Conservation (phyloP, 306 rosid genomes). For the Cicer yamashitae region DNA sequence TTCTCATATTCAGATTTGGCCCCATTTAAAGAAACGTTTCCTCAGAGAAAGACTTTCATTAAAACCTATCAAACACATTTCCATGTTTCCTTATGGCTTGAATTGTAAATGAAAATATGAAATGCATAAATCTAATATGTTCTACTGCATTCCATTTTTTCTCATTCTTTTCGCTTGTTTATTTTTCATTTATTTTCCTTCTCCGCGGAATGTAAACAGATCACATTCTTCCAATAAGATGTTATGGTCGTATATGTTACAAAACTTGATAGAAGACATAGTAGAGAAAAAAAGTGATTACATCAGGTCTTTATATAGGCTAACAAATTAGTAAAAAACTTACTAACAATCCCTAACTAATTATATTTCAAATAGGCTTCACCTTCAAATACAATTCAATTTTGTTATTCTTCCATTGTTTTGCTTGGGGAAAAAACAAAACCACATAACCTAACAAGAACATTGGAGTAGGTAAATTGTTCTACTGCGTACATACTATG, state of each 20-base stretch:
- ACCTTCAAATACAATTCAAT: neutral
- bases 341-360: neutral
- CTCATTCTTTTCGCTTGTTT: neutral
- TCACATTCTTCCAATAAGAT: neutral
- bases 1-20: slow-evolving; percentile 10
- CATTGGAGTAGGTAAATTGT: slow-evolving; percentile 12
- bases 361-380: neutral
- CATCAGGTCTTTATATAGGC: neutral
- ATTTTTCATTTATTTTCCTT: neutral
- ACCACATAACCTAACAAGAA: slow-evolving; percentile 7
- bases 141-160: neutral
- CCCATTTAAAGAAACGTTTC: neutral
- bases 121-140: neutral
- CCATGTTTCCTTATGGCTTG: neutral
- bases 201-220: neutral
- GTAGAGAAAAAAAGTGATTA: neutral
- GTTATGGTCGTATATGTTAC: neutral
- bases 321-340: neutral
- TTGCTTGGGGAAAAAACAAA: neutral
- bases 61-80: slow-evolving; percentile 3
- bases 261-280: neutral
- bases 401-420: slow-evolving; percentile 30
- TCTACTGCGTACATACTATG: neutral
- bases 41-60: neutral
- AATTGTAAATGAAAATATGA: slow-evolving; percentile 1